Evolutionary conservation across 2,329 filamentous ascomycete genomes (phyloP), one percentile per base, ranked within the genome.

Genomic region (Penicillium sp.): DNA sequence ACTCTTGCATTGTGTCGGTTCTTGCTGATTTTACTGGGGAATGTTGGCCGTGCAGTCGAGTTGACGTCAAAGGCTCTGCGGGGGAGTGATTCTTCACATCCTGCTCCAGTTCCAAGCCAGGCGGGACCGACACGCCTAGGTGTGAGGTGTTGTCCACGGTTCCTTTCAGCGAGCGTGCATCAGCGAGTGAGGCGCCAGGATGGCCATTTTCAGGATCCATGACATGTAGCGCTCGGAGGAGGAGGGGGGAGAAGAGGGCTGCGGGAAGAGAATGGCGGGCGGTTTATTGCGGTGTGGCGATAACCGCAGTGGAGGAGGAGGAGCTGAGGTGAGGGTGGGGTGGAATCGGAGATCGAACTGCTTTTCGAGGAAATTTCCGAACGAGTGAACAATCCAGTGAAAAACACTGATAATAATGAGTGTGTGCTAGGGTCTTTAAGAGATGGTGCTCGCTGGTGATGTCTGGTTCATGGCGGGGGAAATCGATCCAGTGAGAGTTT

Each of bases 141-240:
- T n/a, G 15, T 5, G 41, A 35, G n/a, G 59, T 54, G 22, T 67
- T 59, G 31, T 70, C 72, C 45, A 66, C 56, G 15, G 54, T 47
- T 28, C 62, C 61, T 54, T 68, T 69, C 11, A 67, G 54, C 3
- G 83, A 56, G 79, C 71, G 72, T 39, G 69, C 73, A 45, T 88
- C 52, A 60, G 60, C 63, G 51, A 60, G 57, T n/a, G 67, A 63
- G 63, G 67, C 60, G 56, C 64, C 59, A 56, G 64, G 67, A 35
- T 63, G 60, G 51, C 66, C 57, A 63, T 67, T 60, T 22, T 64
- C 61, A 56, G 56, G 17, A 48, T 67, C 71, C 65, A 70, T 71
- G 49, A 52, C 49, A 62, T 65, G 17, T 20, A 53, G 39, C 25
- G 34, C 39, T 43, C 14, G 25, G 25, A 28, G 25, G 39, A 37